Evolutionary conservation across 192 early-diverging fungal species (phyloP), one percentile per base, ranked within the genome.

Genomic region (Coemansia sp.): DNA sequence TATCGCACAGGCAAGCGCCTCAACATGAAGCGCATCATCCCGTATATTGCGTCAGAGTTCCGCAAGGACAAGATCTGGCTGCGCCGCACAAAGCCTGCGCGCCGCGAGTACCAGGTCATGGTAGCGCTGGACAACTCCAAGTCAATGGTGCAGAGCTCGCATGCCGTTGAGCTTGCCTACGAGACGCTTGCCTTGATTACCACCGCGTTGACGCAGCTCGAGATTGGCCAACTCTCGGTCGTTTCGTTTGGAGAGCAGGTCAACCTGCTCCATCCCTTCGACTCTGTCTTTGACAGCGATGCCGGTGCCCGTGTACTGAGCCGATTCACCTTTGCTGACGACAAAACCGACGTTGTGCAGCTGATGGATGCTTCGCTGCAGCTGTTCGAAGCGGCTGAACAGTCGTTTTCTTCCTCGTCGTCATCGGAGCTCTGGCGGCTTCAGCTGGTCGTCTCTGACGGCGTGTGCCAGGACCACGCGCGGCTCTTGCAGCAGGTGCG

Each of bases 21-120:
- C 25, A 99, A 97, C 79, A 98, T 99, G 97, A 92, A 95, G 68
- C 96, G 94, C 79, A 94, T 99, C 54, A 97, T 99, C 71, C 95
- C 97, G 13, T 99, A 99, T 65, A 98, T 99, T 84, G 97, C 97
- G 9, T 91, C 88, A 43, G 90, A 96, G 73, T 99, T 96, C 87
- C 97, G 95, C 83, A 99, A 99, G 82, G 97, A 99, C 82, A 99
- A 99, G 85, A 99, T 99, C 68, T 99, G 97, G 97, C 79, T 99
- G 62, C 87, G 95, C 9, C 88, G 97, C 50, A 98, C 96, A 22
- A 96, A 96, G 76, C 96, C 95, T 19, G 92, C 90, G 66, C 95
- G 97, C 67, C 88, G 97, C 53, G 92, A 92, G 65, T 99, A 99
- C 83, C 96, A 99, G 79, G 91, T 99, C 43, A 93, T 99, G 92